Percentiles rank a stretch among this genome's conserved stretches.
Conservation (phyloP, 2,329 filamentous ascomycete genomes). For the Fusarium tupiense region DNA sequence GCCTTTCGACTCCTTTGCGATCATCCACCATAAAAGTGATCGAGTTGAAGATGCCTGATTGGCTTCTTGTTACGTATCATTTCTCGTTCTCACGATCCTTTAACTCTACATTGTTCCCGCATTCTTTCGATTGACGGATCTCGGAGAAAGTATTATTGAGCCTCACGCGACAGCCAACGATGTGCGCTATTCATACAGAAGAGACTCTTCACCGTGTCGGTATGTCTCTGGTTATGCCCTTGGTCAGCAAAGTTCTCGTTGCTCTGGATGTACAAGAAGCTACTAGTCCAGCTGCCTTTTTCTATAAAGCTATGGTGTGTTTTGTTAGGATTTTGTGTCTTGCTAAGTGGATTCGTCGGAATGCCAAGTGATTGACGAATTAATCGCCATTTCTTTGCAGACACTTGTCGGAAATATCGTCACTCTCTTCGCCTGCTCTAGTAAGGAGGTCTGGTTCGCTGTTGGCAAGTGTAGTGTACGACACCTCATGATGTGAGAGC, state of each 20-base stretch:
- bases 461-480: background rate
- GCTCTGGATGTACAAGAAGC: background rate
- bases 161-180: background rate
- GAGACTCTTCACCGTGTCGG: background rate
- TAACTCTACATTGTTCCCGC: background rate
- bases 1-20: background rate
- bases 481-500: background rate
- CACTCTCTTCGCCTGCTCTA: background rate
- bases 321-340: background rate
- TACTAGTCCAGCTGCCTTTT: background rate
- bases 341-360: background rate
- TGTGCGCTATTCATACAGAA: background rate
- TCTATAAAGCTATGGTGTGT: background rate
- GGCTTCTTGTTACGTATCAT: background rate
- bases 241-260: background rate
- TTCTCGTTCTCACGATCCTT: background rate
- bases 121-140: background rate
- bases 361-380: background rate
- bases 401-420: background rate
- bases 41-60: background rate
- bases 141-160: background rate
- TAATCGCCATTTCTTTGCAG: background rate
- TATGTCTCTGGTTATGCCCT: background rate
- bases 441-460: background rate
- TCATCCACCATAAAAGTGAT: background rate